Evolutionary conservation across 208 protist genomes (phyloP).

Genomic region (Acanthamoeba triangularis): DNA sequence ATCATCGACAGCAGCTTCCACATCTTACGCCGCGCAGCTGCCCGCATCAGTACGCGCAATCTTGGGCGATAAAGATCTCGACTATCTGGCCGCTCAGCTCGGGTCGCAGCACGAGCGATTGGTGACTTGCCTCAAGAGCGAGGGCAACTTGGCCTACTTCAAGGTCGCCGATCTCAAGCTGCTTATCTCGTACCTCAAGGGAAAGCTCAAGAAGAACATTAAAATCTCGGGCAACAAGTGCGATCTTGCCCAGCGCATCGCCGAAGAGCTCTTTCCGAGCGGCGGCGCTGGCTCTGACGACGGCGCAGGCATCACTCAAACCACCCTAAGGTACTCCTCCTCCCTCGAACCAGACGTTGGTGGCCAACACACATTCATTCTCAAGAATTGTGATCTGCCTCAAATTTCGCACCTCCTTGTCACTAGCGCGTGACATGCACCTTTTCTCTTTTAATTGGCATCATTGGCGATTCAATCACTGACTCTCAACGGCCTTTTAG

Average conservation of each 20-base stretch:
- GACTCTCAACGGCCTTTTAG: not conserved
- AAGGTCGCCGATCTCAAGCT: slow-evolving; percentile 23
- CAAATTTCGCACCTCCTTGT: not conserved
- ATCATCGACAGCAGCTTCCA: not conserved
- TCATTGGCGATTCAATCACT: not conserved
- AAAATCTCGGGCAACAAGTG: slow-evolving; percentile 26
- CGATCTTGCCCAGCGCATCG: not conserved
- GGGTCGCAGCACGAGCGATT: not conserved
- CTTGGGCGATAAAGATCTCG: not conserved
- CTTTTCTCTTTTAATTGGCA: not conserved
- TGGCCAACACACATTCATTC: not conserved
- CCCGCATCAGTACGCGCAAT: slow-evolving; percentile 2
- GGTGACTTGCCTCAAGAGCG: slow-evolving; percentile 3
- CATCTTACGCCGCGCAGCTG: not conserved
- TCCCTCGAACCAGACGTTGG: not conserved
- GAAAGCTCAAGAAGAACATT: not conserved
- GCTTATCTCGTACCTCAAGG: not conserved
- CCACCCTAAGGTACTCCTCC: not conserved
- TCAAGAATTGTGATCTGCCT: not conserved
- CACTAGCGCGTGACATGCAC: not conserved
- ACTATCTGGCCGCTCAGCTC: not conserved
- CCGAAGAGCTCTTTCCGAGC: not conserved
- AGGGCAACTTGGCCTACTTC: slow-evolving; percentile 34
- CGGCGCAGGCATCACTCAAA: not conserved
- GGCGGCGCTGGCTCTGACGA: not conserved